Conservation (phyloP, 2,329 filamentous ascomycete genomes). For the Penicillium rolfsii region DNA sequence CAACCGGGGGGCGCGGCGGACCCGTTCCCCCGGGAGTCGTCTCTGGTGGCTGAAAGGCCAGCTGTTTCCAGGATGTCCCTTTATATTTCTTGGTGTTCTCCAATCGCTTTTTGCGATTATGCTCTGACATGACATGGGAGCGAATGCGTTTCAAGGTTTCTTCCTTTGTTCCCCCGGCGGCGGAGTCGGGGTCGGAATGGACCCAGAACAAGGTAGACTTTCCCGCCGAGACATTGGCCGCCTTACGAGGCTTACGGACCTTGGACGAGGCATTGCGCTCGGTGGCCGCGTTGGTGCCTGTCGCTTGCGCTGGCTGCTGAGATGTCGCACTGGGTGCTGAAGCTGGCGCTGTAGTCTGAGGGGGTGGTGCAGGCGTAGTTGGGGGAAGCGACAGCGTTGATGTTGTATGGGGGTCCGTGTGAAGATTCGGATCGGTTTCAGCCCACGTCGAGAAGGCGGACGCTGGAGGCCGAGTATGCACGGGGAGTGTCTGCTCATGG, state of each 20-base stretch:
- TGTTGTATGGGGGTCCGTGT: conserved; percentile 16
- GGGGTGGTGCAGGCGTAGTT: conserved; percentile 3
- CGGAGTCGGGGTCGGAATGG: conserved; percentile 43
- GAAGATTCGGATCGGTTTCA: conserved; percentile 22
- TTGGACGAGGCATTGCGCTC: conserved; percentile 33
- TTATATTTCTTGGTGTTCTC: conserved; percentile 46
- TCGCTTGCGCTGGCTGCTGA: conserved; percentile 12
- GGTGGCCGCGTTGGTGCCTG: background rate
- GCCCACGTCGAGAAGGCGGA: conserved; percentile 22
- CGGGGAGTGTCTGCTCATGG: conserved; percentile 36
- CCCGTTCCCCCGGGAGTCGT: conserved; percentile 23
- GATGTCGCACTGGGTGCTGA: conserved; percentile 8
- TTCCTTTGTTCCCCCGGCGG: conserved; percentile 42
- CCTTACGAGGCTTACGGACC: conserved; percentile 41
- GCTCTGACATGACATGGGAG: conserved; percentile 50
- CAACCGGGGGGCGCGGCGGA: conserved; percentile 10
- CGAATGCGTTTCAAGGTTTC: conserved; percentile 47
- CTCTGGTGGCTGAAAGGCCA: conserved; percentile 40
- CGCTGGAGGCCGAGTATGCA: conserved; percentile 31
- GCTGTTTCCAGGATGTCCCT: conserved; percentile 43
- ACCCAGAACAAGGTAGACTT: conserved; percentile 48
- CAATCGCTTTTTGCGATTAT: conserved; percentile 47
- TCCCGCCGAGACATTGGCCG: conserved; percentile 32
- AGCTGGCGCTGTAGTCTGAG: background rate
- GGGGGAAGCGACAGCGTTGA: background rate